A percentile compares a stretch with the other conserved stretches of the same genome.
phyloP scores from a whole-genome alignment of 495 filamentous ascomycete species.

The Penicillium cataractarum region DNA sequence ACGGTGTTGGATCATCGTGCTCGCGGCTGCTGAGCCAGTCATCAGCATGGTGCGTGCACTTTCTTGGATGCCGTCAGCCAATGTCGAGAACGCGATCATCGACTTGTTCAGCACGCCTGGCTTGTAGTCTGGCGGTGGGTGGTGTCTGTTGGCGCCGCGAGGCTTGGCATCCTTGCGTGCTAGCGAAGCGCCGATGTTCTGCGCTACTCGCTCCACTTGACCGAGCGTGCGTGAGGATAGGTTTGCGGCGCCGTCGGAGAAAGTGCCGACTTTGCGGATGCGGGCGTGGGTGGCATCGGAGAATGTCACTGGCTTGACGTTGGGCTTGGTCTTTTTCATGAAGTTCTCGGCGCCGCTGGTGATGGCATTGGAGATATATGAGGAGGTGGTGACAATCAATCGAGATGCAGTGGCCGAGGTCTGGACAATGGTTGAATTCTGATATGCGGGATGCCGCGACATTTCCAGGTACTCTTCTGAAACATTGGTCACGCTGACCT shows the following conservation, averaged over 20 bases:
- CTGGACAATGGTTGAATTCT: conserved; percentile 82
- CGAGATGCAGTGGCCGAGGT: conserved; percentile 89
- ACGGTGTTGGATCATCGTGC: conserved; percentile 76
- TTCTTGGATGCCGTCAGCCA: conserved; percentile 91
- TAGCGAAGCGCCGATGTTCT: conserved; percentile 82
- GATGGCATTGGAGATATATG: conserved; percentile 75
- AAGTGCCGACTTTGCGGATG: conserved; percentile 80
- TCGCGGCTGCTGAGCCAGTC: conserved; percentile 73
- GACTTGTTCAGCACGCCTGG: conserved; percentile 92
- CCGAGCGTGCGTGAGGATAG: conserved; percentile 87
- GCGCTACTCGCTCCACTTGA: conserved; percentile 75
- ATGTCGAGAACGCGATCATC: conserved; percentile 93
- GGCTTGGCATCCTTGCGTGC: conserved; percentile 60
- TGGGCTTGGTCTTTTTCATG: conserved; percentile 75
- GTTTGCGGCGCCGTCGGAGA: conserved; percentile 75
- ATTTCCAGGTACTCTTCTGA: conserved; percentile 79
- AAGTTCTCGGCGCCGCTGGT: conserved; percentile 78
- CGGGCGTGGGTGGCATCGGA: conserved; percentile 80
- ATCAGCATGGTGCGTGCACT: conserved; percentile 74
- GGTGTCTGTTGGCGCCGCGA: conserved; percentile 63
- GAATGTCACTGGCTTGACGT: conserved; percentile 81
- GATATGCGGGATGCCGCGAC: conserved; percentile 86
- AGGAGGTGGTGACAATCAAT: conserved; percentile 85
- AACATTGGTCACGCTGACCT: conserved; percentile 73
- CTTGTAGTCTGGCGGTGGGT: conserved; percentile 67